Conservation (phyloP, 805 yeast genomes). For the Ogataea neopini region DNA sequence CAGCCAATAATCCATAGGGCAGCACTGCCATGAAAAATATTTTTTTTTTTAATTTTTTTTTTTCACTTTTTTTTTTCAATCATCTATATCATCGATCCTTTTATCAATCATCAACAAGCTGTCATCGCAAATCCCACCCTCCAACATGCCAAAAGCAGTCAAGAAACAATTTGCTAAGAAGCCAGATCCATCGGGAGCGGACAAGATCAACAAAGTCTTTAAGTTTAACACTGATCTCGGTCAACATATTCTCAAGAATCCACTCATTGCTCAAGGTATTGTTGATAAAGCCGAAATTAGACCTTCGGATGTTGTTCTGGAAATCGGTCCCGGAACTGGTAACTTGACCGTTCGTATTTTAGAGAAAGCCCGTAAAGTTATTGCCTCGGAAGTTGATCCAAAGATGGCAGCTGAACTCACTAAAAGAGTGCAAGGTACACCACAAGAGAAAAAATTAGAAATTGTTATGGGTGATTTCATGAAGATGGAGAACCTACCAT, state of each 20-base stretch:
- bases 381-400: constrained; percentile 99
- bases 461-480: constrained; percentile 93
- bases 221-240: constrained; percentile 96
- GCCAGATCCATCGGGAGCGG: constrained; percentile 59
- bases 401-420: constrained; percentile 99
- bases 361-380: constrained; percentile 90
- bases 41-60: constrained; percentile 3
- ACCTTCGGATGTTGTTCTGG: constrained; percentile 90
- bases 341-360: constrained; percentile 90
- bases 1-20: background rate
- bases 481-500: constrained; percentile 85
- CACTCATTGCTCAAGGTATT: constrained; percentile 95
- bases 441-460: constrained; percentile 86
- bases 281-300: constrained; percentile 93
- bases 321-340: constrained; percentile 99
- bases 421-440: constrained; percentile 97
- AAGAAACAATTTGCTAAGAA: constrained; percentile 61
- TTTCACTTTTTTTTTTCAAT: background rate
- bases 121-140: background rate
- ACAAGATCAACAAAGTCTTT: constrained; percentile 79
- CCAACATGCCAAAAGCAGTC: constrained; percentile 59
- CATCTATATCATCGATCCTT: background rate
- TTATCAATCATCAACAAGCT: background rate
- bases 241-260: constrained; percentile 95
- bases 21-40: constrained; percentile 16